Percentiles rank a stretch among this genome's conserved stretches.
These are phyloP conservation scores for Fraxinus sp. DNA, from an alignment of 305 asterid genomes.

Conservation along the genomic window DNA sequence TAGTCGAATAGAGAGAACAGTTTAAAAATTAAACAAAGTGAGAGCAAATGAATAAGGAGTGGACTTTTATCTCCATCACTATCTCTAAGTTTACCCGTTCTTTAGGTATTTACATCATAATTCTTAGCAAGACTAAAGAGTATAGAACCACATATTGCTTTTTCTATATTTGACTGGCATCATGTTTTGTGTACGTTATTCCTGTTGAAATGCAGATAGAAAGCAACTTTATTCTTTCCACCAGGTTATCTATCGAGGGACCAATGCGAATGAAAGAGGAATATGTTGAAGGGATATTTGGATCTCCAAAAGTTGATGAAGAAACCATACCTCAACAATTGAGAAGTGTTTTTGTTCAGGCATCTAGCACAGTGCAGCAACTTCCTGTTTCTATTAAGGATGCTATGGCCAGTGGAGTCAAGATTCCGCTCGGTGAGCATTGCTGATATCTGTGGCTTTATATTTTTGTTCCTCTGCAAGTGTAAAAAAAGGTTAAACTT, in stretches of 20 bases:
- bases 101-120: background rate
- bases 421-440: conserved; percentile 73
- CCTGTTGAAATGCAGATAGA: conserved; percentile 65
- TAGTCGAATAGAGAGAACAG: background rate
- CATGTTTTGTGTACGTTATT: conserved; percentile 9
- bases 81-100: background rate
- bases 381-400: conserved; percentile 72
- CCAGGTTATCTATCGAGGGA: conserved; percentile 79
- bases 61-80: background rate
- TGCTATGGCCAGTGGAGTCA: conserved; percentile 62
- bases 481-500: background rate
- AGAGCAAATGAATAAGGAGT: background rate
- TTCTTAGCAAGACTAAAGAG: background rate
- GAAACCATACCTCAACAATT: conserved; percentile 78
- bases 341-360: conserved; percentile 67
- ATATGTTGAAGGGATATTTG: conserved; percentile 79
- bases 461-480: background rate
- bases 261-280: conserved; percentile 95
- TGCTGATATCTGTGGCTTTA: background rate
- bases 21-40: background rate
- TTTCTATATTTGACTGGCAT: background rate
- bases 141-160: background rate
- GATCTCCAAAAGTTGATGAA: conserved; percentile 74
- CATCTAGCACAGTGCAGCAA: conserved; percentile 66
- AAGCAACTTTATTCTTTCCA: conserved; percentile 57